A percentile compares a stretch with the other conserved stretches of the same genome.
These are phyloP conservation scores for Colletotrichum godetiae DNA, from an alignment of 2,329 filamentous ascomycete species.

Conservation along the genomic window DNA sequence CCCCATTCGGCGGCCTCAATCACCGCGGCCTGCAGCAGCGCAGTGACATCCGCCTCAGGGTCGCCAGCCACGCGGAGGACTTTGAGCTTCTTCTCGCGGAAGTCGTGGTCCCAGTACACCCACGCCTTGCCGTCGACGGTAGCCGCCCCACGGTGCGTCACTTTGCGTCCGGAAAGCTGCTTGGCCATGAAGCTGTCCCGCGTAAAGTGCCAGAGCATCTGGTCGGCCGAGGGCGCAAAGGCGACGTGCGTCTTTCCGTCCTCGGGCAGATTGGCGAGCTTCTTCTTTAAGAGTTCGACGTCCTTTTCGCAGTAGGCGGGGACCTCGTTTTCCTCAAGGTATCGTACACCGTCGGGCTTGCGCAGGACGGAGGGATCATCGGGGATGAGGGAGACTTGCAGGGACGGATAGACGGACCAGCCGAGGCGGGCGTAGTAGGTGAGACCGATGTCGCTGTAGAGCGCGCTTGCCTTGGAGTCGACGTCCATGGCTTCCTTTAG, in stretches of 20 bases:
- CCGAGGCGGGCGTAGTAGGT: constrained; percentile 48
- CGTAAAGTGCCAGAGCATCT: constrained; percentile 47
- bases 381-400: constrained; percentile 47
- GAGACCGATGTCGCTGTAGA: constrained; percentile 49
- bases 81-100: constrained; percentile 43
- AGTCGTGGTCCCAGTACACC: constrained; percentile 51
- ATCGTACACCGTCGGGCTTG: constrained; percentile 37
- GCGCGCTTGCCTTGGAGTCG: constrained; percentile 46
- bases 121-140: constrained; percentile 42
- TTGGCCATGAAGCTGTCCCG: constrained; percentile 43
- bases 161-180: constrained; percentile 36
- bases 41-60: constrained; percentile 40
- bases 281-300: constrained; percentile 40
- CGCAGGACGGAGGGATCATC: constrained; percentile 34
- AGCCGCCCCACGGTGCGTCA: constrained; percentile 39
- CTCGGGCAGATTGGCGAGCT: constrained; percentile 13
- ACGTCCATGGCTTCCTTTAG: constrained; percentile 48
- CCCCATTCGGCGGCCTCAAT: constrained; percentile 46
- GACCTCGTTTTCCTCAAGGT: constrained; percentile 40
- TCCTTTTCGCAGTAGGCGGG: constrained; percentile 42
- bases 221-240: constrained; percentile 44
- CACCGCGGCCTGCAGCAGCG: constrained; percentile 47
- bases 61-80: constrained; percentile 42
- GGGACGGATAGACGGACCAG: constrained; percentile 46
- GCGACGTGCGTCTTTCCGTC: constrained; percentile 46